Base-by-base conservation (phyloP, 805 yeast genomes). In the Metschnikowia anglica region DNA sequence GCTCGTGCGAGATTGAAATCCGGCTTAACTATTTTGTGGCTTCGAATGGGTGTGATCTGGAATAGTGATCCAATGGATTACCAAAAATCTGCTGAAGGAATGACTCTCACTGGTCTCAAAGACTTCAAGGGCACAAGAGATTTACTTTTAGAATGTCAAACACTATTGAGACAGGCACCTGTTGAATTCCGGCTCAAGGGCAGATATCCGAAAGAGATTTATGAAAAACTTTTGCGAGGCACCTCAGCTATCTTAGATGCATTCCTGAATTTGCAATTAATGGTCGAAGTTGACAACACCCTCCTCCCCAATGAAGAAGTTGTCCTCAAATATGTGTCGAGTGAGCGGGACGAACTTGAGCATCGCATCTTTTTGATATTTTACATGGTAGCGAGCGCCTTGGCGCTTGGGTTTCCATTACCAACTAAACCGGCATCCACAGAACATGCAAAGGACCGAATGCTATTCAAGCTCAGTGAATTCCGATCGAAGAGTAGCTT, bases 21-120 rank as follows among this genome's bases (percentile, higher is more conserved):
- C 20, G 87, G 88, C 0, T 58, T 87, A 17, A 77, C 88, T 0
- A 65, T 81, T 2, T 67, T 86, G 17, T 88, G 95, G 95, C 66
- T 88, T 30, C 68, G 89, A 33, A 73, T 87, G 74, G 96, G 96
- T 1, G 73, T 88, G 17, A 73, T 81, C 7, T 87, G 95, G 95
- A 83, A 82, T 51, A 68, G 81, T 37, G 91, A 85, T 50, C 88
- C 90, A 1, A 63, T 87, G 47, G 75, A 72, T 13, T 74, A 66
- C 39, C 62, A 59, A n/a, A 54, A 54, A 18, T 23, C 39, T 2
- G 26, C 33, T 2, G 58, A 61, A 26, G 61, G 54, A 12, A 24
- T 17, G 54, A 48, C 26, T 45, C 61, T 41, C 37, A 47, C 67
- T 27, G 81, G 82, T 1, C 60, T 77, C 20, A 64, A 70, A 37